Evolutionary conservation across 2,329 filamentous ascomycete species (phyloP).

Genomic region (Aspergillus texensis): DNA sequence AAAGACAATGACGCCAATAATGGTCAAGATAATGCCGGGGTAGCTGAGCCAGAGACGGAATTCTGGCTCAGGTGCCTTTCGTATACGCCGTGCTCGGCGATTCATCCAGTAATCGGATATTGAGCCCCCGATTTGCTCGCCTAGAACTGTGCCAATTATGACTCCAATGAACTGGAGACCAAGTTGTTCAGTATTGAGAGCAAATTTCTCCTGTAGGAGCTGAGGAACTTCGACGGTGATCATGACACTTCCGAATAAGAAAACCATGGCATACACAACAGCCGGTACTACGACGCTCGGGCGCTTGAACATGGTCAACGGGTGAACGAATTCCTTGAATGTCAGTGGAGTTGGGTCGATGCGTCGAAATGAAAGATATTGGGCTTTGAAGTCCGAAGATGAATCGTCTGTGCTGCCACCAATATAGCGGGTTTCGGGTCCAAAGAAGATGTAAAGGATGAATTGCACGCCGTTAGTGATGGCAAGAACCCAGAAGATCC

Average conservation of each 20-base stretch:
- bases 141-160: slow-evolving; percentile 61
- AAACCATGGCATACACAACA: slow-evolving; percentile 60
- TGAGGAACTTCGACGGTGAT: slow-evolving; percentile 63
- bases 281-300: slow-evolving; percentile 56
- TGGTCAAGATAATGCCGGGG: slow-evolving; percentile 53
- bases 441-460: slow-evolving; percentile 57
- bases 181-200: slow-evolving; percentile 60
- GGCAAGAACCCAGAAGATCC: slow-evolving; percentile 62
- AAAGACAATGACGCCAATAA: slow-evolving; percentile 61
- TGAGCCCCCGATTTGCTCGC: slow-evolving; percentile 62
- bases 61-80: slow-evolving; percentile 53
- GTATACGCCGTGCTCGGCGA: slow-evolving; percentile 25
- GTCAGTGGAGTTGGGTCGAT: slow-evolving; percentile 57
- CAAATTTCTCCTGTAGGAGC: slow-evolving; percentile 58
- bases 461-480: slow-evolving; percentile 61
- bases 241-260: slow-evolving; percentile 58
- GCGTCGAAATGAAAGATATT: slow-evolving; percentile 50
- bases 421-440: slow-evolving; percentile 57
- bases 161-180: slow-evolving; percentile 62
- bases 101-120: slow-evolving; percentile 62
- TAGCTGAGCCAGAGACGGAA: slow-evolving; percentile 62
- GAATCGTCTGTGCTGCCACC: slow-evolving; percentile 25
- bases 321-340: slow-evolving; percentile 55
- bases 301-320: slow-evolving; percentile 50
- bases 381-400: slow-evolving; percentile 15